Conservation (phyloP, 176 grass and related monocot species). For the Carex pumila region DNA sequence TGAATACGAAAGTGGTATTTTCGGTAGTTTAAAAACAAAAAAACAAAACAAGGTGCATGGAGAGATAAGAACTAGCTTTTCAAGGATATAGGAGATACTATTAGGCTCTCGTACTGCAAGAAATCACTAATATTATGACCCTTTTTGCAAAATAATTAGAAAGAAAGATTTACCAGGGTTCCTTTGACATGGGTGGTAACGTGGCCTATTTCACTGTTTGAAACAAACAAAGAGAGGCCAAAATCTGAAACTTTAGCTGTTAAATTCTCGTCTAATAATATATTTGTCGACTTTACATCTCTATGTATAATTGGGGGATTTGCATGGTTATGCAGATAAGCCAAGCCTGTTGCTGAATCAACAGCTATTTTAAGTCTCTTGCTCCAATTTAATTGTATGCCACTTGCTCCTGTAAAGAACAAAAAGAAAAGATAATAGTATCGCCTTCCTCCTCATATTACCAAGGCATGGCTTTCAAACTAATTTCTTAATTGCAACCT, state of each 20-base stretch:
- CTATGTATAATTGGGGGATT: slow-evolving; percentile 89
- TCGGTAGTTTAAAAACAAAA: not conserved
- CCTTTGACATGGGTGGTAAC: slow-evolving; percentile 73
- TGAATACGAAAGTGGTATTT: not conserved
- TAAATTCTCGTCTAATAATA: slow-evolving; percentile 67
- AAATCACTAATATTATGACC: not conserved
- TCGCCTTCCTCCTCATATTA: not conserved
- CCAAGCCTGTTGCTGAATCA: slow-evolving; percentile 74
- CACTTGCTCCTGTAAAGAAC: slow-evolving; percentile 45
- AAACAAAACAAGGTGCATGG: not conserved
- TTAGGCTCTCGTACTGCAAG: not conserved
- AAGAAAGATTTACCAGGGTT: slow-evolving; percentile 48
- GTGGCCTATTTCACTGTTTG: slow-evolving; percentile 44
- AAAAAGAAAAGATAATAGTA: not conserved
- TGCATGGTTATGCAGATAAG: slow-evolving; percentile 95
- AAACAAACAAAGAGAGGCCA: slow-evolving; percentile 62
- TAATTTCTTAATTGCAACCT: not conserved
- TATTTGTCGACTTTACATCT: slow-evolving; percentile 86
- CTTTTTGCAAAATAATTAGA: not conserved
- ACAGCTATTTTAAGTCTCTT: slow-evolving; percentile 64
- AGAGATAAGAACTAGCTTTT: not conserved
- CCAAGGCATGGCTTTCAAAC: not conserved
- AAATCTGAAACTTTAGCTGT: slow-evolving; percentile 87
- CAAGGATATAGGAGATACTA: not conserved
- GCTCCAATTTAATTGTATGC: slow-evolving; percentile 64